Evolutionary conservation across 2,329 filamentous ascomycete species (phyloP).

Genomic region (Penicillium concentricum): DNA sequence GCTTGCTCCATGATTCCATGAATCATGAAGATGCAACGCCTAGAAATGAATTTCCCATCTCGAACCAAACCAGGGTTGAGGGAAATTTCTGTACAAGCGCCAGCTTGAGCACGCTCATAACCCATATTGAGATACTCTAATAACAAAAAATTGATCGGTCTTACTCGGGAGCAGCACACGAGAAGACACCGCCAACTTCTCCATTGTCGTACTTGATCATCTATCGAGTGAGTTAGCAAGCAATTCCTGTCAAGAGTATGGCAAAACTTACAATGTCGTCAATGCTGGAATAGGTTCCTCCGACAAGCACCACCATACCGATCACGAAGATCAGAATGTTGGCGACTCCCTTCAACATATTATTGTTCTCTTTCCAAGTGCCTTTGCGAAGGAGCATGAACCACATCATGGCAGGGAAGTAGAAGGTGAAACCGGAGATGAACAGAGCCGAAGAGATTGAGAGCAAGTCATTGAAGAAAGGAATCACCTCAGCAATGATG

Average conservation of each 20-base stretch:
- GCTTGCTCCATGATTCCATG: not conserved
- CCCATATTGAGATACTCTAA: not conserved
- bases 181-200: constrained; percentile 66
- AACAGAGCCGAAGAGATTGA: constrained; percentile 62
- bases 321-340: constrained; percentile 69
- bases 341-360: constrained; percentile 53
- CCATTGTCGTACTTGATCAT: constrained; percentile 65
- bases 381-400: constrained; percentile 29
- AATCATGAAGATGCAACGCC: constrained; percentile 7
- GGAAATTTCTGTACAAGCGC: not conserved
- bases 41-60: not conserved
- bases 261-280: constrained; percentile 31
- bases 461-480: constrained; percentile 71
- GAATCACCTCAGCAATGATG: constrained; percentile 80
- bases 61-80: constrained; percentile 6
- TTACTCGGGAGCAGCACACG: constrained; percentile 51
- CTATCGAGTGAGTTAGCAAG: constrained; percentile 13
- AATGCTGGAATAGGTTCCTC: constrained; percentile 70
- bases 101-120: constrained; percentile 5
- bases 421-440: constrained; percentile 87
- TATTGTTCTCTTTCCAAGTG: constrained; percentile 35
- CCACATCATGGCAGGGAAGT: constrained; percentile 49
- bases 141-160: not conserved
- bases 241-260: not conserved
- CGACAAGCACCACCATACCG: constrained; percentile 72